phyloP scores from a whole-genome alignment of 345 rosid genomes.

The Ceriops zippeliana region DNA sequence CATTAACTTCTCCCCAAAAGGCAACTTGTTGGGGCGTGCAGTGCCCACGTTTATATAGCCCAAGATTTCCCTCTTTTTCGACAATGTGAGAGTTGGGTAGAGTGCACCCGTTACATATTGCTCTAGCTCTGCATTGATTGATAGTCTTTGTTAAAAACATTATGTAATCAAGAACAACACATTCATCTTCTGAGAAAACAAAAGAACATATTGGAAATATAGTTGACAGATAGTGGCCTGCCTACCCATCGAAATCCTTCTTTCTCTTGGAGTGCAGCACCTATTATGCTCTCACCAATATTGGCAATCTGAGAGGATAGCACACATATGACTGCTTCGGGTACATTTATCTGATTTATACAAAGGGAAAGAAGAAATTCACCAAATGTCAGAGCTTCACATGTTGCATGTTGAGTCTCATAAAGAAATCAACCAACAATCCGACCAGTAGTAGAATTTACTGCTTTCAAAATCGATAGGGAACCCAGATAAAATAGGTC shows the following conservation, averaged over 20 bases:
- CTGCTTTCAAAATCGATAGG: no score
- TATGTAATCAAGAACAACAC: not conserved
- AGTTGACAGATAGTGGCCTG: not conserved
- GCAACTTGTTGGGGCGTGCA: no score
- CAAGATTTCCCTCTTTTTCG: no score
- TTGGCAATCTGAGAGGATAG: constrained; percentile 93
- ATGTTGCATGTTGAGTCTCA: no score
- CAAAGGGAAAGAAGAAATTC: constrained; percentile 6
- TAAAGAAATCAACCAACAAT: no score
- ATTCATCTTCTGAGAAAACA: not conserved
- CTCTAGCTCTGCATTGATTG: not conserved
- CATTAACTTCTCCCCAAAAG: no score
- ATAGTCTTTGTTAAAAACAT: not conserved
- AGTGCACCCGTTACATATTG: not conserved
- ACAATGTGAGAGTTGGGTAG: no score
- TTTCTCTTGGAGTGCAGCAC: constrained; percentile 82
- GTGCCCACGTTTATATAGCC: no score
- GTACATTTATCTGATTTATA: constrained; percentile 50
- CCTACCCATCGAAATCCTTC: constrained; percentile 87
- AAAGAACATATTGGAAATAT: not conserved
- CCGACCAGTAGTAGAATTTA: no score
- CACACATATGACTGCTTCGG: constrained; percentile 73
- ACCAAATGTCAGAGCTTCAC: not conserved
- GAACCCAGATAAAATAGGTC: no score
- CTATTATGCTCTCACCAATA: constrained; percentile 87